These are phyloP conservation scores for Yamadazyma siamensis DNA, from an alignment of 1,139 yeast species.

Conservation along the genomic window DNA sequence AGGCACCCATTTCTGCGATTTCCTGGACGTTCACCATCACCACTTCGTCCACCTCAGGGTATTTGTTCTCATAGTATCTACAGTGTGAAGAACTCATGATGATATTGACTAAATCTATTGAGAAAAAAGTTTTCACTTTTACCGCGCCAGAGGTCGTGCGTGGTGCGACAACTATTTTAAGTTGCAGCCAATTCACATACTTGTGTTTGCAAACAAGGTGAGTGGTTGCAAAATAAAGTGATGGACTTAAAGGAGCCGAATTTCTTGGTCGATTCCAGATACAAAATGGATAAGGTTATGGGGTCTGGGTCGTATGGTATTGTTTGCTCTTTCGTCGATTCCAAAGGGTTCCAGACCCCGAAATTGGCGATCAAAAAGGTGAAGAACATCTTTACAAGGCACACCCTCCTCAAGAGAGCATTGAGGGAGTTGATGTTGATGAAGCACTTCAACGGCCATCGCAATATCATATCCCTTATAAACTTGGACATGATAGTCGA, in stretches of 20 bases:
- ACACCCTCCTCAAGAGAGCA: conserved; percentile 68
- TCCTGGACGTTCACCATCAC: conserved; percentile 99
- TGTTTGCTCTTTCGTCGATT: conserved; percentile 79
- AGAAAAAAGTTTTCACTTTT: conserved; percentile 7
- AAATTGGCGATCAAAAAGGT: conserved; percentile 73
- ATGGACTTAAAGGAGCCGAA: conserved; percentile 17
- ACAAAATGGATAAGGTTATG: conserved; percentile 57
- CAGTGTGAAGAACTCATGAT: conserved; percentile 83
- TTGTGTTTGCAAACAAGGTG: not conserved
- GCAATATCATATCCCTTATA: conserved; percentile 51
- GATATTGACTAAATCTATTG: not conserved
- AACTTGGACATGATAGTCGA: conserved; percentile 68
- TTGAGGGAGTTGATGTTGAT: conserved; percentile 73
- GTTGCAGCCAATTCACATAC: not conserved
- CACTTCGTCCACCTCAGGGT: conserved; percentile 98
- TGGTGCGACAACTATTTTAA: not conserved
- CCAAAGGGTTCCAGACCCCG: conserved; percentile 17
- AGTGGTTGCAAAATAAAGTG: conserved; percentile 3
- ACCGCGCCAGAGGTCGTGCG: too few relatives aligned
- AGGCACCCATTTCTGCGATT: conserved; percentile 97
- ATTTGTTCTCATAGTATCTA: conserved; percentile 96
- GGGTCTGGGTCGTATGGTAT: conserved; percentile 92
- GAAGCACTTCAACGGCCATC: conserved; percentile 80
- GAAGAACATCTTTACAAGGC: conserved; percentile 60
- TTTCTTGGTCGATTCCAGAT: conserved; percentile 65